Base-by-base conservation (phyloP, 257 asterid genomes). In the Solanum chmielewskii region DNA sequence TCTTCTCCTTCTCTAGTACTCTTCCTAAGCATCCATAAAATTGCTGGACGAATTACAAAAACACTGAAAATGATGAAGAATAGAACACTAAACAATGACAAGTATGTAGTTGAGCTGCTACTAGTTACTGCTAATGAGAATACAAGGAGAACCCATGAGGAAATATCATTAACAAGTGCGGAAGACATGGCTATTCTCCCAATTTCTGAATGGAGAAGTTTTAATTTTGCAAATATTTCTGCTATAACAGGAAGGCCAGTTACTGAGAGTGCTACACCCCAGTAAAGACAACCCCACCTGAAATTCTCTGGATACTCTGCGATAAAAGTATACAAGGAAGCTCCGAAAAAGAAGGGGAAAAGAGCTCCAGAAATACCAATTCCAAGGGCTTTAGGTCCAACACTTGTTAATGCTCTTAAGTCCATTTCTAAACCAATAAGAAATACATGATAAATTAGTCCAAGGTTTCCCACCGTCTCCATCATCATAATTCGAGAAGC, bases 181-280 rank as follows among this genome's bases (percentile, higher is more conserved):
- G 91, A 89, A 62, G 91, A 86, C 84, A 86, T 39, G 49, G 88
- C 86, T 25, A 86, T 42, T 66, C 89, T 81, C 52, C 91, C 89
- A 10, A 89, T 59, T 42, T 89, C 91, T 31, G 91, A 86, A 81
- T 89, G 87, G 47, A 89, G 91, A 35, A 86, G 89, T 71, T 86
- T 86, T 81, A 83, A 62, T 39, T 42, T 86, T 27, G 73, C 80
- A 10, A 89, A 86, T 11, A 83, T 62, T 21, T 86, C 87, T 6
- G 88, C 91, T n/a, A 86, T 44, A 49, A 75, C 83, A 18, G 88
- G 82, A 39, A 89, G 35, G 39, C 91, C 89, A 29, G 91, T 86
- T 76, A 86, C 88, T 68, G 89, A 86, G 31, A 89, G 91, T 27
- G 84, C 89, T 25, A 39, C 86, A 15, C 89, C 91, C 89, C 89